Conservation (phyloP, 805 yeast species). For the Yarrowia keelungensis region DNA sequence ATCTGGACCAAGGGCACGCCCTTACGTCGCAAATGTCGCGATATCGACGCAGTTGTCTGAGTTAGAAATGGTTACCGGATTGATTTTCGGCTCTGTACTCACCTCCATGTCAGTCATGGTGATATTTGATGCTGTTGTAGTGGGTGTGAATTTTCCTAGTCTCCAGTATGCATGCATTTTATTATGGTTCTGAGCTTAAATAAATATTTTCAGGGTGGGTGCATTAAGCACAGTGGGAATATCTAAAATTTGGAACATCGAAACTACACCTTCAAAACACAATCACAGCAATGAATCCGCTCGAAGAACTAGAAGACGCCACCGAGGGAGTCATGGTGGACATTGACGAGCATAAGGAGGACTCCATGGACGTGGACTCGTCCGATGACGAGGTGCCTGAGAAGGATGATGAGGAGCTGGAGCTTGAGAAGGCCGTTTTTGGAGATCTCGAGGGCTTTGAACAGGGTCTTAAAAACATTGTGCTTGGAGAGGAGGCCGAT, state of each 20-base stretch:
- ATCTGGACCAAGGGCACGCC: slow-evolving; percentile 42
- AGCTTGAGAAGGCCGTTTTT: slow-evolving; percentile 82
- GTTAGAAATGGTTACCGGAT: not conserved
- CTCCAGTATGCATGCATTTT: slow-evolving; percentile 1
- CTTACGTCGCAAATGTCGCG: slow-evolving; percentile 46
- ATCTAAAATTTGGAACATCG: not conserved
- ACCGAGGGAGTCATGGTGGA: slow-evolving; percentile 37
- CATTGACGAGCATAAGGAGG: slow-evolving; percentile 38
- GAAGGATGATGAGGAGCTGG: slow-evolving; percentile 84
- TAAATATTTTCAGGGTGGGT: slow-evolving; percentile 34
- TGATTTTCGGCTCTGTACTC: not conserved
- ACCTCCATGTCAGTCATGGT: slow-evolving; percentile 33
- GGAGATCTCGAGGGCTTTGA: slow-evolving; percentile 85
- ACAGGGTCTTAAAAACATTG: slow-evolving; percentile 64
- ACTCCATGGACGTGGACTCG: slow-evolving; percentile 38
- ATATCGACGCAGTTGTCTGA: slow-evolving; percentile 44
- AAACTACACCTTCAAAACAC: slow-evolving; percentile 1
- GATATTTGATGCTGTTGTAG: slow-evolving; percentile 1
- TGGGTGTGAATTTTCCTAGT: slow-evolving; percentile 17
- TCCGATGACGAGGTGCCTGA: slow-evolving; percentile 56
- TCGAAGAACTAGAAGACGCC: slow-evolving; percentile 35
- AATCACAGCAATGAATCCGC: not conserved
- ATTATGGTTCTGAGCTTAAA: slow-evolving; percentile 12
- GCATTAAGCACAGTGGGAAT: slow-evolving; percentile 5
- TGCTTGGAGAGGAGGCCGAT: slow-evolving; percentile 52